Evolutionary conservation across 2,329 filamentous ascomycete species (phyloP).

Genomic region (Microcyclospora tardicrescens): DNA sequence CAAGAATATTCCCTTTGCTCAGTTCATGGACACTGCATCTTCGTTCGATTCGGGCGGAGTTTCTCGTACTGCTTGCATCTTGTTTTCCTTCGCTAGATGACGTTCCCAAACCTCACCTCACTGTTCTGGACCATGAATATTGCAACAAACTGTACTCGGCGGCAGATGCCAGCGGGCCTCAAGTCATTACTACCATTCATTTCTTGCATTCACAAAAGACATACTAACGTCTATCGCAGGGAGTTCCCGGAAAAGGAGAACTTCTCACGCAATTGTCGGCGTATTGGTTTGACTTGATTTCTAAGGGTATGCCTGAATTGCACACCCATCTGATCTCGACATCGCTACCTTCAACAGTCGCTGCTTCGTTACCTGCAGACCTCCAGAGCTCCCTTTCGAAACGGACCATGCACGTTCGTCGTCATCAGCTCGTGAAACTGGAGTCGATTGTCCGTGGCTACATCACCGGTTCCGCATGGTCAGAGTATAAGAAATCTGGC

Average conservation of each 20-base stretch:
- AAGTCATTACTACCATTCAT: not conserved
- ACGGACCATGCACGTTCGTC: conserved; percentile 66
- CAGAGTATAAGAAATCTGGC: conserved; percentile 58
- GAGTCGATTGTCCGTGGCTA: conserved; percentile 84
- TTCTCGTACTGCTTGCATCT: no score
- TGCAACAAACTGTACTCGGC: no score
- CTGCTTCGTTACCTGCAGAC: conserved; percentile 9
- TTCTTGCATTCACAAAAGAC: not conserved
- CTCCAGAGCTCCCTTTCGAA: conserved; percentile 31
- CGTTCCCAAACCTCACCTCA: no score
- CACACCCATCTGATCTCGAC: conserved; percentile 51
- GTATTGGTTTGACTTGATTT: conserved; percentile 55
- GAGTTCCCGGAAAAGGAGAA: conserved; percentile 53
- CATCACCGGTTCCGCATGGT: conserved; percentile 74
- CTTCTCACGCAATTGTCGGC: conserved; percentile 54
- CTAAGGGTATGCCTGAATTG: conserved; percentile 42
- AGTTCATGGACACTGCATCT: no score
- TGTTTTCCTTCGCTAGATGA: no score
- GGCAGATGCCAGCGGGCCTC: no score
- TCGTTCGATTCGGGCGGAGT: no score
- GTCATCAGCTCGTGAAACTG: conserved; percentile 61
- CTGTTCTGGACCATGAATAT: no score
- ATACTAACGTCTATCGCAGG: conserved; percentile 29
- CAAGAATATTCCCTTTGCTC: no score
- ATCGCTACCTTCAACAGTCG: conserved; percentile 41